Base-by-base conservation (phyloP, 768 basidiomycete species). In the Macrolepiota fuliginosa region DNA sequence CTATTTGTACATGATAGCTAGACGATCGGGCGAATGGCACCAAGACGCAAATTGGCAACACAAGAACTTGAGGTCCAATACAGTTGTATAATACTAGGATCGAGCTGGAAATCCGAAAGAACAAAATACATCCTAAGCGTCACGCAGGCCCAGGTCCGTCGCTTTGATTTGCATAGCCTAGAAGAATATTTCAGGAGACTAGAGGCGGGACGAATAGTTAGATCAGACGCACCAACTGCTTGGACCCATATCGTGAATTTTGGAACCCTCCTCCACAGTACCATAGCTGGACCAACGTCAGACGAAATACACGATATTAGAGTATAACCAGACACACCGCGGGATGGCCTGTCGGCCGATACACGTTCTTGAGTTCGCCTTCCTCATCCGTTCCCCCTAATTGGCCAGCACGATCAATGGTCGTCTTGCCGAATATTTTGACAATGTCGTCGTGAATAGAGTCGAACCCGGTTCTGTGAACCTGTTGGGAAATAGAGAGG, bases 301-400 rank as follows among this genome's bases (percentile, higher is more conserved):
- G 24, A n/a, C 25, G 2, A 27, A 45, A 57, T 19, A 17, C 13
- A n/a, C n/a, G 15, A 17, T 13, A 39, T 17, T 40, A 4, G 17
- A 17, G 39, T 12, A 27, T 35, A 29, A 24, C 19, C 1, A 19
- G 12, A 69, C 73, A 56, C 52, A 78, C 78, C 1, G 76, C 79
- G 27, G 78, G 79, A 64, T 79, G 75, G 2, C 80, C 80, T 1
- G 76, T 72, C 3, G 77, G 78, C 9, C 75, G 70, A 59, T 77
- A 80, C 54, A 71, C 66, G 4, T 74, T 75, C 37, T 63, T 64
- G 2, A 75, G 32, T 60, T 81, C 80, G 0, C 77, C 77, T 61
- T 80, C 79, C n/a, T 71, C 70, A 60, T 82, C 77, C 13, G 79
- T 40, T 1, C 78, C 78, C 74, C 75, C 78, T 1, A 78, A 65